phyloP scores from a whole-genome alignment of 2,329 filamentous ascomycete genomes.

The Fusarium continuum region DNA sequence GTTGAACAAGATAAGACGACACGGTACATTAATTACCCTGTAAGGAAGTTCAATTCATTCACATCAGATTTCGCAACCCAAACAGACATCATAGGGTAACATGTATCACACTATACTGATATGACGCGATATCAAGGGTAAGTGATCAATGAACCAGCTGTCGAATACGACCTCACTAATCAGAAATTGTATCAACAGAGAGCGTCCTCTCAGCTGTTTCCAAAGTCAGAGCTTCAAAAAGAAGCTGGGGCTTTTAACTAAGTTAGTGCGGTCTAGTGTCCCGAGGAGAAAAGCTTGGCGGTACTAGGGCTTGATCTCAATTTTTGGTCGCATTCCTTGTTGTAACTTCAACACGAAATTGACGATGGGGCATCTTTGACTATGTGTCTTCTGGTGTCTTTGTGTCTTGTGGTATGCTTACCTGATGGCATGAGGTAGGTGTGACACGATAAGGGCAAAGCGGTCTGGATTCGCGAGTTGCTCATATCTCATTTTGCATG shows the following conservation, averaged over 20 bases:
- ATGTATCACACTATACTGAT: constrained; percentile 13
- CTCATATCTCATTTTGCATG: constrained; percentile 12
- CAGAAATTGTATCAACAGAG: background rate
- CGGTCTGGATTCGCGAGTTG: constrained; percentile 12
- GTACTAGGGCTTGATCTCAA: constrained; percentile 24
- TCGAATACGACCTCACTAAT: background rate
- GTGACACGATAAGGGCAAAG: background rate
- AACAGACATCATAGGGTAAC: background rate
- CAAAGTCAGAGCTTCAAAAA: constrained; percentile 13
- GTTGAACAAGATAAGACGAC: constrained; percentile 4
- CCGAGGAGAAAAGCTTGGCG: constrained; percentile 37
- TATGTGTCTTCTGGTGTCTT: background rate
- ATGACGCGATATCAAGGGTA: constrained; percentile 1
- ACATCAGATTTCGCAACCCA: constrained; percentile 12
- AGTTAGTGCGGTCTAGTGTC: constrained; percentile 28
- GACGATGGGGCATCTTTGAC: background rate
- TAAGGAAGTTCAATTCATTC: background rate
- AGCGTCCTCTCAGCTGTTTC: constrained; percentile 6
- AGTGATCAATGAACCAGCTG: background rate
- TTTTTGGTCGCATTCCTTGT: constrained; percentile 18
- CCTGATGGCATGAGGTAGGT: background rate
- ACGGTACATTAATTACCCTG: background rate
- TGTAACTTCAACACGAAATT: constrained; percentile 2
- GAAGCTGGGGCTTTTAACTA: constrained; percentile 6
- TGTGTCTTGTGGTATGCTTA: background rate